Conservation (phyloP, 129 eudicot species). For the Centrapalus pauciflorus region DNA sequence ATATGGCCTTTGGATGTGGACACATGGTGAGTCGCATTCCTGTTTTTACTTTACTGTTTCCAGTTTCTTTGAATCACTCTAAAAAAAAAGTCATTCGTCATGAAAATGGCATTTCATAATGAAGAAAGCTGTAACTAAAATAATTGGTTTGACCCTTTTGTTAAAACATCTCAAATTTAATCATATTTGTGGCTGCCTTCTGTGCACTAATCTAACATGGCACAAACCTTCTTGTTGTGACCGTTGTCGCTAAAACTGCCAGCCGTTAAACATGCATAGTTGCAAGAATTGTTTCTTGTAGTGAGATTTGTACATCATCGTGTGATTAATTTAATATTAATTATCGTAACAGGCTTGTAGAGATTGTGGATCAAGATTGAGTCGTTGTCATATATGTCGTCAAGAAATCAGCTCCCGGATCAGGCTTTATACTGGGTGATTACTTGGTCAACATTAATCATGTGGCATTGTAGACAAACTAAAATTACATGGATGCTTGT, state of each 20-base stretch:
- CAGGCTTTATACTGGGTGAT: slow-evolving; percentile 48
- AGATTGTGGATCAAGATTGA: slow-evolving; percentile 56
- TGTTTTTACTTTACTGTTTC: background rate
- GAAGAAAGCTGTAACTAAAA: background rate
- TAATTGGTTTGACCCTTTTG: background rate
- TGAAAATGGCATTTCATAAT: background rate
- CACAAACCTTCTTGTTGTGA: background rate
- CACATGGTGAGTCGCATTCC: slow-evolving; percentile 54
- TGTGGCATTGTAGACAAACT: background rate
- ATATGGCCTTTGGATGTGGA: slow-evolving; percentile 75
- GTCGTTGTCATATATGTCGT: slow-evolving; percentile 70
- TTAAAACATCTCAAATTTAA: background rate
- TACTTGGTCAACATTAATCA: background rate
- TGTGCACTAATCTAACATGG: background rate
- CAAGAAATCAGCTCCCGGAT: slow-evolving; percentile 47
- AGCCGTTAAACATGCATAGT: background rate
- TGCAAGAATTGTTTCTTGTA: background rate
- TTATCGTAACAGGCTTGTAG: slow-evolving; percentile 54
- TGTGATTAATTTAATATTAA: background rate
- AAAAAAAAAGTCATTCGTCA: background rate
- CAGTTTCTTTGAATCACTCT: background rate
- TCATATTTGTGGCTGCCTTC: background rate
- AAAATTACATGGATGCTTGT: slow-evolving; percentile 1
- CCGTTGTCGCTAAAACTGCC: background rate
- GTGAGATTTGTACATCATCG: background rate